Conservation (phyloP, 768 basidiomycete genomes). For the Clavulina sp. region DNA sequence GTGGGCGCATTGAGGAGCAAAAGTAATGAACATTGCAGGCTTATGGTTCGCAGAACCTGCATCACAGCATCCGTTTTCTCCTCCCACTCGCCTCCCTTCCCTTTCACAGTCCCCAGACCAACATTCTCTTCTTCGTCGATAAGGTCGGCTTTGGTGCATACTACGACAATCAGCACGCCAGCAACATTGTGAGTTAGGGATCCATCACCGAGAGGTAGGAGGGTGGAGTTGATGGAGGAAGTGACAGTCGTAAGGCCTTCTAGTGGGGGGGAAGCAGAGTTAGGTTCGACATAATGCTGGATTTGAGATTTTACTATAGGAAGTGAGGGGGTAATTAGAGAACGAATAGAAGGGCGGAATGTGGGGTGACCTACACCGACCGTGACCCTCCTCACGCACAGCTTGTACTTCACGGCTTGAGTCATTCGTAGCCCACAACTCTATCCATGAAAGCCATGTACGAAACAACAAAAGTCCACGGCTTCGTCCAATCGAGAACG, state of each 20-base stretch:
- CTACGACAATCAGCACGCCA: slow-evolving; percentile 76
- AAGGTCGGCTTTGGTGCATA: slow-evolving; percentile 83
- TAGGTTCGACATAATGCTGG: slow-evolving; percentile 80
- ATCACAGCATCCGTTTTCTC: slow-evolving; percentile 89
- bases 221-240: slow-evolving; percentile 42
- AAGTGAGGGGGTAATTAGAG: too few species aligned
- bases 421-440: slow-evolving; percentile 60
- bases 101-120: slow-evolving; percentile 75
- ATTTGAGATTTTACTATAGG: slow-evolving; percentile 64
- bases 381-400: slow-evolving; percentile 59
- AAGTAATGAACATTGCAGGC: slow-evolving; percentile 59
- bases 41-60: slow-evolving; percentile 86
- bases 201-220: slow-evolving; percentile 71
- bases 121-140: slow-evolving; percentile 71
- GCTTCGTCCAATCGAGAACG: slow-evolving; percentile 86
- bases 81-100: slow-evolving; percentile 86
- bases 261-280: slow-evolving; percentile 25
- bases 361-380: slow-evolving; percentile 35
- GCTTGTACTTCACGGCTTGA: slow-evolving; percentile 54
- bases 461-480: slow-evolving; percentile 79
- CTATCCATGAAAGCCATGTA: slow-evolving; percentile 74
- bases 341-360: not conserved
- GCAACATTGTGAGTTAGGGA: slow-evolving; percentile 72
- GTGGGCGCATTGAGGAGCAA: too few species aligned
- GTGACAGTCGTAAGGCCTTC: slow-evolving; percentile 32